Evolutionary conservation across 2,329 filamentous ascomycete species (phyloP).

Genomic region (Lasiodiplodia sp.): DNA sequence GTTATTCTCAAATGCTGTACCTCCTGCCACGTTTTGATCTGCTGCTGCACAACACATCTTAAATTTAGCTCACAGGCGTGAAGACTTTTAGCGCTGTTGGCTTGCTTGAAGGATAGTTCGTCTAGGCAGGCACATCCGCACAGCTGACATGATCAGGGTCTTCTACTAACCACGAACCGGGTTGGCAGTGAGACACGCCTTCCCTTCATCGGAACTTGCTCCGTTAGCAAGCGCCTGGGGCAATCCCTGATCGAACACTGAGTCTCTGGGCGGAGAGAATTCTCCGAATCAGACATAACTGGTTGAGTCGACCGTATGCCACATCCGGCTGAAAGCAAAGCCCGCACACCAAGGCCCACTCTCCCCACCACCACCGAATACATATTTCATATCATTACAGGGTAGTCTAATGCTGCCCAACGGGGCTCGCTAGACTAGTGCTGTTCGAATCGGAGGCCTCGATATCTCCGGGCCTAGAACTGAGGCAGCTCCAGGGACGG

Average conservation of each 20-base stretch:
- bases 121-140: conserved; percentile 11
- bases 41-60: conserved; percentile 22
- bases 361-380: neutral
- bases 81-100: conserved; percentile 23
- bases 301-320: neutral
- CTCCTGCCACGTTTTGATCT: conserved; percentile 26
- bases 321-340: neutral
- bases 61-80: conserved; percentile 7
- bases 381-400: neutral
- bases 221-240: neutral
- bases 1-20: conserved; percentile 7
- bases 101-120: conserved; percentile 19
- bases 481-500: neutral
- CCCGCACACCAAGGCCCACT: neutral
- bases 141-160: conserved; percentile 19
- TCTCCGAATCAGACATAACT: conserved; percentile 19
- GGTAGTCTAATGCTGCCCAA: neutral
- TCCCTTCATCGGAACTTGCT: conserved; percentile 23
- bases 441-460: neutral
- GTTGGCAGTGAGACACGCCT: conserved; percentile 20
- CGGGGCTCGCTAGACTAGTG: neutral
- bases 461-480: neutral
- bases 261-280: neutral
- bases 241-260: neutral
- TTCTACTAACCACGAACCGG: conserved; percentile 15